Conservation (phyloP, 1,284 basidiomycete species). For the Meira miltonrushii region DNA sequence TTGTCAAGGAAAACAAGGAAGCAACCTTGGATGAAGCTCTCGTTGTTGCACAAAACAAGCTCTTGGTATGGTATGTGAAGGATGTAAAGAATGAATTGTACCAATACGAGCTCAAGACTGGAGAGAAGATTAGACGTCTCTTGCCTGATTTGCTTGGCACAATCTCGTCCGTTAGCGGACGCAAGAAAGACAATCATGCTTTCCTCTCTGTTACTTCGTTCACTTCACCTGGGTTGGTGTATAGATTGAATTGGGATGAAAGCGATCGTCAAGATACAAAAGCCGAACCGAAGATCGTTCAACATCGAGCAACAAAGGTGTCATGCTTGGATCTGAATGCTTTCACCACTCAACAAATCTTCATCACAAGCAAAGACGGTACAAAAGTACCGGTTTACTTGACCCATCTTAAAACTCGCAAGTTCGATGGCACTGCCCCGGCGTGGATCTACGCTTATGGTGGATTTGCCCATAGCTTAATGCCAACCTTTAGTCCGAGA, state of each 20-base stretch:
- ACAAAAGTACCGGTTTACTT: conserved; percentile 79
- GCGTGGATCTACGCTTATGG: conserved; percentile 69
- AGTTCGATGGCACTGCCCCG: conserved; percentile 70
- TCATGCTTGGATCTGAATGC: conserved; percentile 56
- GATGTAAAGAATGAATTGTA: conserved; percentile 80
- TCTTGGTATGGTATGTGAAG: conserved; percentile 67
- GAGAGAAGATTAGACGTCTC: conserved; percentile 61
- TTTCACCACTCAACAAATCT: conserved; percentile 67
- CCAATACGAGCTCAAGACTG: conserved; percentile 62
- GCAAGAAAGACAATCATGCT: conserved; percentile 63
- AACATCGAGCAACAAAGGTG: conserved; percentile 5
- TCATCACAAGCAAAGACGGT: conserved; percentile 66
- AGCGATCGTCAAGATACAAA: conserved; percentile 36
- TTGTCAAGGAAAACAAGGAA: conserved; percentile 66
- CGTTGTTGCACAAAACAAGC: conserved; percentile 61
- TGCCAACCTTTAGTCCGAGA: conserved; percentile 67
- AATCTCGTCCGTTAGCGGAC: conserved; percentile 58
- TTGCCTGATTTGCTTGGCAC: conserved; percentile 67
- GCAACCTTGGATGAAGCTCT: conserved; percentile 62
- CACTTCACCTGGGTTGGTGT: conserved; percentile 66
- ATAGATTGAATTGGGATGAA: conserved; percentile 34
- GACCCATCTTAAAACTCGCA: conserved; percentile 68
- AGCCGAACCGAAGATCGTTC: conserved; percentile 13
- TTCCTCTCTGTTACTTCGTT: conserved; percentile 69
- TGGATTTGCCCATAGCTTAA: conserved; percentile 61